These are phyloP conservation scores for Macroventuria anomochaeta DNA, from an alignment of 2,329 filamentous ascomycete genomes.

Conservation along the genomic window DNA sequence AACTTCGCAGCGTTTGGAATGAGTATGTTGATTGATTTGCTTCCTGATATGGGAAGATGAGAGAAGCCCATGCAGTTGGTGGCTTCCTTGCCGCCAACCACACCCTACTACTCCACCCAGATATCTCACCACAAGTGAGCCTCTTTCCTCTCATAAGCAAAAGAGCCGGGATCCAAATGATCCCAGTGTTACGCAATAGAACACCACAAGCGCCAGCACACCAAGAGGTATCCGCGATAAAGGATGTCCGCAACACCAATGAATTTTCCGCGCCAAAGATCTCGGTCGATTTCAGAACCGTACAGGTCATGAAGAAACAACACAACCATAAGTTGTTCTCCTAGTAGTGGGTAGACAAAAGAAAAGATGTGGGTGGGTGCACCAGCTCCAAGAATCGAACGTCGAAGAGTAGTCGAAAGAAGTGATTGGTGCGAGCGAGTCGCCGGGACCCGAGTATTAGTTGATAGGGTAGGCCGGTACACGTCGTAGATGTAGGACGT, in stretches of 20 bases:
- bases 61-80: not conserved
- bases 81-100: constrained; percentile 10
- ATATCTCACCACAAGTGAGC: not conserved
- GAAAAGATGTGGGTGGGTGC: constrained; percentile 22
- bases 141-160: not conserved
- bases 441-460: constrained; percentile 46
- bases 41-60: not conserved
- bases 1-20: not conserved
- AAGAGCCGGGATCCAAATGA: constrained; percentile 1
- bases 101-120: not conserved
- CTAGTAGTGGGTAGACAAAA: constrained; percentile 35
- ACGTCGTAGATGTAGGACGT: constrained; percentile 17
- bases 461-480: constrained; percentile 18
- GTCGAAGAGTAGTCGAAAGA: constrained; percentile 23
- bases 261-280: constrained; percentile 35
- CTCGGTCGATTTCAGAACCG: constrained; percentile 25
- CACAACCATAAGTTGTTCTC: constrained; percentile 33
- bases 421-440: constrained; percentile 41
- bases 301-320: constrained; percentile 35
- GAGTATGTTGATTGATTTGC: constrained; percentile 9
- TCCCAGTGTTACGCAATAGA: constrained; percentile 10
- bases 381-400: constrained; percentile 17
- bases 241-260: constrained; percentile 23
- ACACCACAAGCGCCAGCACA: constrained; percentile 35
- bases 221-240: constrained; percentile 36